These are phyloP conservation scores for Kwoniella sp. DNA, from an alignment of 768 basidiomycete genomes.

Conservation along the genomic window DNA sequence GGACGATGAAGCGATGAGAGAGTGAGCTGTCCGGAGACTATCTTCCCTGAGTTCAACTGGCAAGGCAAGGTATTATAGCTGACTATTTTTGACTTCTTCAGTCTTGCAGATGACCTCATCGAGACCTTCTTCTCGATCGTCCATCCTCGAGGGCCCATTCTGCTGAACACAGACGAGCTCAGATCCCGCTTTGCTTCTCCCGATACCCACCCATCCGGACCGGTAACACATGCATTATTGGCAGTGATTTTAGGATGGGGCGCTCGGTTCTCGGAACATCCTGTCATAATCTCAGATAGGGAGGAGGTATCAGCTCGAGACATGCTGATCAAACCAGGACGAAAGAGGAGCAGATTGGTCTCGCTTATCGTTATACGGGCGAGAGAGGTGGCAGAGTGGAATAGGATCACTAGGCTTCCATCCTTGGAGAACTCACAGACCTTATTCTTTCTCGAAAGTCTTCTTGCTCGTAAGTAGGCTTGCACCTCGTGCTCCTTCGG, in stretches of 20 bases:
- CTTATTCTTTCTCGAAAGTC: conserved; percentile 74
- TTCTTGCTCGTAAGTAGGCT: conserved; percentile 77
- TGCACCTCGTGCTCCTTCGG: too few species aligned
- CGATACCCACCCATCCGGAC: conserved; percentile 44
- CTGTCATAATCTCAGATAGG: conserved; percentile 69
- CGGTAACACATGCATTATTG: conserved; percentile 61
- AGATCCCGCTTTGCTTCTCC: conserved; percentile 67
- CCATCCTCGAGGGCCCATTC: conserved; percentile 81
- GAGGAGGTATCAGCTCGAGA: conserved; percentile 57
- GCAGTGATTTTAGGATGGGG: conserved; percentile 90
- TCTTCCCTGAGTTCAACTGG: too few species aligned
- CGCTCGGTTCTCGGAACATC: conserved; percentile 89
- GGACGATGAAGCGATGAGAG: conserved; percentile 72
- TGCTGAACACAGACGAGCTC: conserved; percentile 75
- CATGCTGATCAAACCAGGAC: conserved; percentile 8
- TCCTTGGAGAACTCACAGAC: conserved; percentile 80
- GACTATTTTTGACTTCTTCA: conserved; percentile 53
- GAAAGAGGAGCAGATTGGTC: conserved; percentile 72
- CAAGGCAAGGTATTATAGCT: not conserved
- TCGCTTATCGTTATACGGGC: conserved; percentile 77
- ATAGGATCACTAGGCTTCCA: conserved; percentile 82
- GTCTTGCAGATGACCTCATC: conserved; percentile 88
- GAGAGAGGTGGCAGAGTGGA: conserved; percentile 79
- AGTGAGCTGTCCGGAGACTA: conserved; percentile 64
- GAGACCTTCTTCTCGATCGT: conserved; percentile 86